Evolutionary conservation across 2,329 filamentous ascomycete species (phyloP).

Genomic region (Rachicladosporium sp.): DNA sequence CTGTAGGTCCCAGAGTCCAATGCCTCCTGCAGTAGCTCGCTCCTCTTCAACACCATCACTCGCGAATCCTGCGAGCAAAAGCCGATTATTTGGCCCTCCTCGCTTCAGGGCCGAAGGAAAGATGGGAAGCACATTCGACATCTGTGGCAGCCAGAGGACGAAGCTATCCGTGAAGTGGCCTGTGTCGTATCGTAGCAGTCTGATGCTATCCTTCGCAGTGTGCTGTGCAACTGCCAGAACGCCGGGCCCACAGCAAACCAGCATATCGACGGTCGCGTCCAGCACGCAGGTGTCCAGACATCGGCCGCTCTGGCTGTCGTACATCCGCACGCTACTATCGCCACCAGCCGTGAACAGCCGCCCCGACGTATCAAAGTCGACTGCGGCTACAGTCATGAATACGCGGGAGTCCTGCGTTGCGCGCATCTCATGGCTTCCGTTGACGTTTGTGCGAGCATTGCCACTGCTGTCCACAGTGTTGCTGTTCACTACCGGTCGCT

Average conservation of each 20-base stretch:
- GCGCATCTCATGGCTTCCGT: slow-evolving; percentile 34
- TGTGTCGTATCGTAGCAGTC: slow-evolving; percentile 9
- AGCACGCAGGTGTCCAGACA: not conserved
- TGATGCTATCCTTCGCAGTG: slow-evolving; percentile 11
- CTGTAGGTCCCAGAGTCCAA: slow-evolving; percentile 41
- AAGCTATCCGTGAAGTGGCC: not conserved
- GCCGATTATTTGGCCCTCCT: slow-evolving; percentile 31
- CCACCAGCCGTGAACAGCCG: slow-evolving; percentile 35
- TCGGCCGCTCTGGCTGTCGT: slow-evolving; percentile 11
- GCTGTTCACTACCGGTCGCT: slow-evolving; percentile 26
- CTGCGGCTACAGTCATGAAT: slow-evolving; percentile 44
- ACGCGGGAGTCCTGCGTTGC: slow-evolving; percentile 39
- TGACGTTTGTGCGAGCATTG: slow-evolving; percentile 18
- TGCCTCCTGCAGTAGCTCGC: slow-evolving; percentile 35
- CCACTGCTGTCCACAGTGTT: slow-evolving; percentile 10
- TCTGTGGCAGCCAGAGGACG: slow-evolving; percentile 2
- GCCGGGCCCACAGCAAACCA: slow-evolving; percentile 6
- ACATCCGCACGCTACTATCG: slow-evolving; percentile 37
- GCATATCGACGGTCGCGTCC: no score
- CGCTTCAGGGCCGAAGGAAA: slow-evolving; percentile 37
- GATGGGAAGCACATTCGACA: slow-evolving; percentile 18
- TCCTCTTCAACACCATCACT: slow-evolving; percentile 24
- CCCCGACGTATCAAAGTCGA: slow-evolving; percentile 37
- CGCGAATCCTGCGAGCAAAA: slow-evolving; percentile 44
- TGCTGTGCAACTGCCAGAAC: slow-evolving; percentile 38